Evolutionary conservation across 805 yeast species (phyloP).

Genomic region (Geotrichum ghanense): DNA sequence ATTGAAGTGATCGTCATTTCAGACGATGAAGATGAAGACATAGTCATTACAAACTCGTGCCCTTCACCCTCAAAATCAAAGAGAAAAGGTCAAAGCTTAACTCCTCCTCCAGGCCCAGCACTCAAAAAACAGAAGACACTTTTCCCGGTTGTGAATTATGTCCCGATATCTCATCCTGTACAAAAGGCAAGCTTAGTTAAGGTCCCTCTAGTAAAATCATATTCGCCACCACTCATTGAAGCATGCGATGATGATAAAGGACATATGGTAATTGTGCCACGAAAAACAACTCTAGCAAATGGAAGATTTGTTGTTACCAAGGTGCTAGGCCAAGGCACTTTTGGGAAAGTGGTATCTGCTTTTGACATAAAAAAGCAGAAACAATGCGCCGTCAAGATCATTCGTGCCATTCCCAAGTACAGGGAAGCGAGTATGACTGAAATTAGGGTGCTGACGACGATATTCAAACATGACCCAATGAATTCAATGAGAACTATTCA

Average conservation of each 20-base stretch:
- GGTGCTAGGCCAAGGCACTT: slow-evolving; percentile 83
- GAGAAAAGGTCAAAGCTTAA: neutral
- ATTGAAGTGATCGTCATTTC: too few species aligned
- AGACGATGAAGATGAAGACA: neutral
- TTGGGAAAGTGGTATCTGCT: slow-evolving; percentile 84
- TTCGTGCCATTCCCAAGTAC: slow-evolving; percentile 84
- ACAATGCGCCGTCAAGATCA: slow-evolving; percentile 82
- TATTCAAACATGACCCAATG: slow-evolving; percentile 58
- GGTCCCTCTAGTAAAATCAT: slow-evolving; percentile 16
- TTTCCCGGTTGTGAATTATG: neutral
- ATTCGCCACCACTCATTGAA: slow-evolving; percentile 4
- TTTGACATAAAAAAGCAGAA: slow-evolving; percentile 48
- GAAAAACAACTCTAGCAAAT: neutral
- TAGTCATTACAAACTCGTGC: neutral
- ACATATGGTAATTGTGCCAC: slow-evolving; percentile 12
- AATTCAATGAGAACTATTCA: slow-evolving; percentile 72
- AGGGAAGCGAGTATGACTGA: slow-evolving; percentile 94
- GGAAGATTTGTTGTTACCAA: slow-evolving; percentile 50
- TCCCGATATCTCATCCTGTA: slow-evolving; percentile 11
- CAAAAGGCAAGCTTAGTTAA: slow-evolving; percentile 20
- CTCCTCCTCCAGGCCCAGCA: neutral
- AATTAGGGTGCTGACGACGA: slow-evolving; percentile 67
- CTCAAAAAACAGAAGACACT: neutral
- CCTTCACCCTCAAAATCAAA: neutral
- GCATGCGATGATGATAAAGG: slow-evolving; percentile 26